Percentiles rank a stretch among this genome's conserved stretches.
Evolutionary conservation across 2,329 filamentous ascomycete species (phyloP).

Genomic region (Epichloe sp.): DNA sequence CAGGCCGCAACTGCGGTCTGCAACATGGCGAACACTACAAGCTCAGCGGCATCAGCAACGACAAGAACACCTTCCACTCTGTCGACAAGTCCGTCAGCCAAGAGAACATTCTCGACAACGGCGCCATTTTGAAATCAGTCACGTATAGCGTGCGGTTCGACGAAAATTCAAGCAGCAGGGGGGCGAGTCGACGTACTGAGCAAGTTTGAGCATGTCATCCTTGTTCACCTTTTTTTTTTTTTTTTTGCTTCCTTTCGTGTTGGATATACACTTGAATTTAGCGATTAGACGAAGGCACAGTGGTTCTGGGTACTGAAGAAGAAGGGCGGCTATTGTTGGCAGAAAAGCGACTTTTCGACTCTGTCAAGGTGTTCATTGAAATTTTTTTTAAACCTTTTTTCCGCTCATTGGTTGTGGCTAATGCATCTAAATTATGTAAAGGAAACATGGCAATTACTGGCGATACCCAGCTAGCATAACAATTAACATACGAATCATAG

Average conservation of each 20-base stretch:
- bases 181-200: constrained; percentile 1
- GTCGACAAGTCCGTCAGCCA: constrained; percentile 20
- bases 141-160: constrained; percentile 28
- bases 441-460: no score
- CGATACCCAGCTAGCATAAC: no score
- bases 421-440: no score
- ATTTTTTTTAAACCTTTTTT: no score
- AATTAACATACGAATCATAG: no score
- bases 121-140: constrained; percentile 28
- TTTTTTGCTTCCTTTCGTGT: background rate
- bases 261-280: no score
- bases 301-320: no score
- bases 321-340: no score
- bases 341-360: no score
- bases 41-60: constrained; percentile 24
- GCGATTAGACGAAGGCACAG: no score
- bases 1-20: constrained; percentile 12
- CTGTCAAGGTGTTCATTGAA: no score
- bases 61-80: constrained; percentile 17
- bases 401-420: no score
- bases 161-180: constrained; percentile 8
- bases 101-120: constrained; percentile 24
- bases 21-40: constrained; percentile 22
- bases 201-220: constrained; percentile 2
- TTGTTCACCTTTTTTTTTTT: background rate